These are phyloP conservation scores for Aureobasidium subglaciale DNA, from an alignment of 2,329 filamentous ascomycete genomes.

Conservation along the genomic window DNA sequence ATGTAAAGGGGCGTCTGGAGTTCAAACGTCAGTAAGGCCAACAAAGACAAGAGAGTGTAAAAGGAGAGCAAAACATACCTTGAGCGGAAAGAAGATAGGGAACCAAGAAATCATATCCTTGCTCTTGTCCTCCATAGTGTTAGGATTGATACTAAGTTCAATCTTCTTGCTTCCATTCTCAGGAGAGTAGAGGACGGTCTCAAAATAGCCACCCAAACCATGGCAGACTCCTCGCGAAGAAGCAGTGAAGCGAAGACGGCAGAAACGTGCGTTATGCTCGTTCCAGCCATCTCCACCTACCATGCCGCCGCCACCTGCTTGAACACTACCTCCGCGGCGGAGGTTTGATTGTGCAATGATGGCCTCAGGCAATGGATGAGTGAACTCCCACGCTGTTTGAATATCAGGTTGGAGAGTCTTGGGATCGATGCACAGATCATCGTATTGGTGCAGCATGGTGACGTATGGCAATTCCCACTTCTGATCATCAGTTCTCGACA, in stretches of 20 bases:
- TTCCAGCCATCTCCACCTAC: constrained; percentile 73
- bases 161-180: constrained; percentile 46
- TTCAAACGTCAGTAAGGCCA: not conserved
- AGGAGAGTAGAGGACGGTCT: constrained; percentile 79
- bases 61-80: constrained; percentile 49
- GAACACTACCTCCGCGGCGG: constrained; percentile 55
- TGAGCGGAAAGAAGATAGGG: constrained; percentile 93
- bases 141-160: constrained; percentile 86
- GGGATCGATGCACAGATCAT: constrained; percentile 63
- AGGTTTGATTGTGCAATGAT: constrained; percentile 51
- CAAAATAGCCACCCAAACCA: constrained; percentile 90
- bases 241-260: constrained; percentile 70
- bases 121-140: constrained; percentile 87
- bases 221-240: constrained; percentile 76
- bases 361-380: constrained; percentile 60
- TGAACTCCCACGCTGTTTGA: constrained; percentile 73
- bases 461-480: constrained; percentile 92
- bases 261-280: constrained; percentile 81
- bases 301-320: constrained; percentile 64
- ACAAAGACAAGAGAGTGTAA: not conserved
- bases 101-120: constrained; percentile 99
- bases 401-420: constrained; percentile 40
- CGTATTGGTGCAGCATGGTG: constrained; percentile 81
- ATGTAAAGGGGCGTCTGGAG: constrained; percentile 75
- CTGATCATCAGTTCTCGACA: constrained; percentile 54